phyloP scores from a whole-genome alignment of 306 rosid species.

The Alnus rubra region DNA sequence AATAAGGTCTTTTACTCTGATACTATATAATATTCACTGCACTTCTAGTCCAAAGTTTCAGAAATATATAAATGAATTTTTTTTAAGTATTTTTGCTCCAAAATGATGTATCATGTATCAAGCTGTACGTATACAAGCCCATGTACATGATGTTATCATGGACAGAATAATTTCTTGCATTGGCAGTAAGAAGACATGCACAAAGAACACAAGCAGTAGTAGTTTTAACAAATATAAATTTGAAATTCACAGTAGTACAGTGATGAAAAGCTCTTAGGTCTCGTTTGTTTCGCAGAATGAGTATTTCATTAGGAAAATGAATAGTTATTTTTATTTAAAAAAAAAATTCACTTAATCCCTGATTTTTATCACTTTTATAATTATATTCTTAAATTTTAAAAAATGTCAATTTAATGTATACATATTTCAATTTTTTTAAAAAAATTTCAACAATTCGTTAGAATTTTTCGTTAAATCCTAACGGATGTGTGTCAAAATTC shows the following conservation, averaged over 20 bases:
- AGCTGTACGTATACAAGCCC: background rate
- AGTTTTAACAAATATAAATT: background rate
- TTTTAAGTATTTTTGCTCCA: background rate
- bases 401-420: too few relatives aligned
- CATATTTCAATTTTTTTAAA: too few relatives aligned
- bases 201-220: background rate
- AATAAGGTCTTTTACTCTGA: background rate
- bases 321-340: too few relatives aligned
- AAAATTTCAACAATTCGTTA: too few relatives aligned
- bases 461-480: too few relatives aligned
- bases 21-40: background rate
- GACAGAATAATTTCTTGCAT: background rate
- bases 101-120: background rate
- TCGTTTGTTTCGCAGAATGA: too few relatives aligned
- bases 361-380: too few relatives aligned
- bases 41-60: background rate
- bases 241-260: background rate
- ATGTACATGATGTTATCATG: background rate
- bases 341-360: too few relatives aligned
- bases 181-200: background rate
- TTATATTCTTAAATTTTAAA: too few relatives aligned
- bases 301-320: too few relatives aligned
- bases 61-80: background rate
- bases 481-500: too few relatives aligned
- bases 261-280: slow-evolving; percentile 38